Conservation (phyloP, 2,329 filamentous ascomycete species). For the Fusarium beomiforme region DNA sequence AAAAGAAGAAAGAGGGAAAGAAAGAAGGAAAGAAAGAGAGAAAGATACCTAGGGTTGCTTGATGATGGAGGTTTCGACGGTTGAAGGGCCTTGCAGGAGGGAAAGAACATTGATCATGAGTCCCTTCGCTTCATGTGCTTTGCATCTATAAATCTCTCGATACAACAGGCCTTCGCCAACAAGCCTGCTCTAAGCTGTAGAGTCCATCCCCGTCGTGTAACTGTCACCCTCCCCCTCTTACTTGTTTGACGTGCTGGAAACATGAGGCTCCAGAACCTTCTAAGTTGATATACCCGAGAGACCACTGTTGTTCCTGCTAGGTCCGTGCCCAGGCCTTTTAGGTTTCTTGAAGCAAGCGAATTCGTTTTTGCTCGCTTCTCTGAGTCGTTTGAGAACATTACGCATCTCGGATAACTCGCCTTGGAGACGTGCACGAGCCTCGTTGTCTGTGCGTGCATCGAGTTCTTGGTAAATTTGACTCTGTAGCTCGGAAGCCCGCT, state of each 20-base stretch:
- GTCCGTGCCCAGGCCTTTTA: conserved; percentile 54
- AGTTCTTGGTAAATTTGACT: conserved; percentile 92
- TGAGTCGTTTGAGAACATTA: conserved; percentile 81
- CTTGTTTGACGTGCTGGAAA: background rate
- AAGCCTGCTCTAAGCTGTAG: background rate
- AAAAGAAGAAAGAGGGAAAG: background rate
- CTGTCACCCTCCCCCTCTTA: conserved; percentile 16
- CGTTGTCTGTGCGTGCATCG: conserved; percentile 88
- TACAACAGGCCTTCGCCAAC: background rate
- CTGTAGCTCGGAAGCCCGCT: conserved; percentile 82
- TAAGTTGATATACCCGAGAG: conserved; percentile 42
- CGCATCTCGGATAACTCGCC: conserved; percentile 91
- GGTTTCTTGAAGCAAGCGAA: conserved; percentile 85
- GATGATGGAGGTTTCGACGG: background rate
- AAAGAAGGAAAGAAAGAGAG: background rate
- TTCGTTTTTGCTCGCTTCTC: conserved; percentile 84
- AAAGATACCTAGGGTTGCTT: conserved; percentile 34
- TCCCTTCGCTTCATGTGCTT: conserved; percentile 3
- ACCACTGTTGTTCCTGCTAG: conserved; percentile 48
- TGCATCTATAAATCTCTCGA: conserved; percentile 2
- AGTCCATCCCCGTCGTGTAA: conserved; percentile 1
- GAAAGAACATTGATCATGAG: conserved; percentile 3
- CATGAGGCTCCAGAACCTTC: conserved; percentile 18
- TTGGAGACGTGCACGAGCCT: conserved; percentile 82
- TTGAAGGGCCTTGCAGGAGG: background rate